Conservation (phyloP, 257 asterid genomes). For the Solanum lycopersicoides region DNA sequence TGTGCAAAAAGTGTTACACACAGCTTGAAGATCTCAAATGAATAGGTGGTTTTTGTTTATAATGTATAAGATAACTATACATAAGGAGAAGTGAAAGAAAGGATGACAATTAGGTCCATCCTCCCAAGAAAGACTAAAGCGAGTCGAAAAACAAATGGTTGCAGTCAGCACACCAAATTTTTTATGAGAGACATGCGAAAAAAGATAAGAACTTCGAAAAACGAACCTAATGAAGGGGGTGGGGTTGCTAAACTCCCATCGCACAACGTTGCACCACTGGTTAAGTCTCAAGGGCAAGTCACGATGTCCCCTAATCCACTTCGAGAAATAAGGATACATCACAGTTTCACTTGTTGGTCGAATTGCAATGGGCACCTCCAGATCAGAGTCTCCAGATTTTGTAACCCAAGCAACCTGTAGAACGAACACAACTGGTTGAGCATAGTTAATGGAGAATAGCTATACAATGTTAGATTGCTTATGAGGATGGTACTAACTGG, state of each 20-base stretch:
- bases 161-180: not conserved
- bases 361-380: slow-evolving; percentile 97
- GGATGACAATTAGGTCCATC: not conserved
- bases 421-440: not conserved
- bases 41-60: not conserved
- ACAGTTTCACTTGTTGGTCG: slow-evolving; percentile 99
- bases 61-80: not conserved
- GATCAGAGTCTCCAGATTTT: slow-evolving; percentile 84
- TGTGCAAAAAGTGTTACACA: not conserved
- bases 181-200: not conserved
- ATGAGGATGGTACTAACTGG: not conserved
- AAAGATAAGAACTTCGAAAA: not conserved
- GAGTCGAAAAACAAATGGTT: not conserved
- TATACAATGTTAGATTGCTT: not conserved
- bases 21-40: not conserved
- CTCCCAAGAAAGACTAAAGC: not conserved
- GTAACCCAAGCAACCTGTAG: slow-evolving; percentile 99
- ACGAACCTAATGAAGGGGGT: slow-evolving; percentile 95
- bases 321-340: slow-evolving; percentile 95
- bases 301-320: slow-evolving; percentile 99
- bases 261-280: slow-evolving; percentile 99
- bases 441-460: not conserved
- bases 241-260: slow-evolving; percentile 99
- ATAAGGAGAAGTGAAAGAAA: not conserved
- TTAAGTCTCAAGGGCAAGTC: slow-evolving; percentile 92